phyloP scores from a whole-genome alignment of 1,284 basidiomycete genomes.

The Ustilago nuda region DNA sequence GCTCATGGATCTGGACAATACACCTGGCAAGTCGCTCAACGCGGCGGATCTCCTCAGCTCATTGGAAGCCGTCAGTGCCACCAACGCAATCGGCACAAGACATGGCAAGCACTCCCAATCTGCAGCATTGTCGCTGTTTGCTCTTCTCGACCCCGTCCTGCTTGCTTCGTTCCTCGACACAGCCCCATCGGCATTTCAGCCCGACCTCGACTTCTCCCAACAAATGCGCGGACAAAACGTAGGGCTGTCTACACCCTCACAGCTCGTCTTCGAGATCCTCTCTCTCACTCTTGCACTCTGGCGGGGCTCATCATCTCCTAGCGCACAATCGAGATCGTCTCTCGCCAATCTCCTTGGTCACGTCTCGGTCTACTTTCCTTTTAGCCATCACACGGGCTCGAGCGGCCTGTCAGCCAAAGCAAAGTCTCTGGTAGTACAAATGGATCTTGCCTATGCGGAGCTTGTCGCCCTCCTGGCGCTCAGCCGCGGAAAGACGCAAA shows the following conservation, averaged over 20 bases:
- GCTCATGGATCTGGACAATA: constrained; percentile 31
- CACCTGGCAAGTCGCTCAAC: constrained; percentile 12
- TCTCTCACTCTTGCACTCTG: constrained; percentile 39
- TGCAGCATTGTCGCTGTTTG: constrained; percentile 34
- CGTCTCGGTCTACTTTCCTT: constrained; percentile 55
- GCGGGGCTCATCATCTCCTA: constrained; percentile 23
- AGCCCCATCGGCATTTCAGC: constrained; percentile 51
- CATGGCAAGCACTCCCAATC: constrained; percentile 12
- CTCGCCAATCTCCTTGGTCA: constrained; percentile 43
- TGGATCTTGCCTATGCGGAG: constrained; percentile 54
- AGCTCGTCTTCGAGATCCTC: constrained; percentile 44
- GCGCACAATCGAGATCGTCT: constrained; percentile 13
- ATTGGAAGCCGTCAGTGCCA: constrained; percentile 12
- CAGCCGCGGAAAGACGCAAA: constrained; percentile 10
- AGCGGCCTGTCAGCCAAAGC: constrained; percentile 38
- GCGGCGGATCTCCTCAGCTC: constrained; percentile 21
- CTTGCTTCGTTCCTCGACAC: constrained; percentile 50
- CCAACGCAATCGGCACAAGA: neutral
- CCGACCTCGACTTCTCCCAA: constrained; percentile 41
- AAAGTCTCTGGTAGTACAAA: constrained; percentile 31
- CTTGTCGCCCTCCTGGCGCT: constrained; percentile 47
- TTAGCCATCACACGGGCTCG: constrained; percentile 39
- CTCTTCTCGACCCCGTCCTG: constrained; percentile 31
- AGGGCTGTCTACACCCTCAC: constrained; percentile 30
- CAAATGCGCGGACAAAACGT: constrained; percentile 35